Base-by-base conservation (phyloP, 2,329 filamentous ascomycete species). In the Colletotrichum sp. region DNA sequence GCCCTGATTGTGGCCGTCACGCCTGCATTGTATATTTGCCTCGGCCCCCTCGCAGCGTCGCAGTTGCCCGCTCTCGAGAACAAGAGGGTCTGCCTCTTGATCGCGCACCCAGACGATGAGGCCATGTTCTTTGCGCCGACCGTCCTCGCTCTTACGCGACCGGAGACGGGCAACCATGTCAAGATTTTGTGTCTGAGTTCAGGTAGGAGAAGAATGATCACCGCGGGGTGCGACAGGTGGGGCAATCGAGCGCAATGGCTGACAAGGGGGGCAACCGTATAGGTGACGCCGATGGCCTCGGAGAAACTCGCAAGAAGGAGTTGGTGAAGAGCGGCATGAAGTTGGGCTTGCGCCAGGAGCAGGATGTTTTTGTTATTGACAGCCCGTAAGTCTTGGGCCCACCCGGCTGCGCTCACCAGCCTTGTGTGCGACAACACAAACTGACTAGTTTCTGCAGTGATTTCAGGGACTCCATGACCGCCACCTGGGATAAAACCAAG, bases 51-150 rank as follows among this genome's bases (percentile, higher is more conserved):
- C n/a, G 84, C 88, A 57, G 85, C 87, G 77, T 80, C 86, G 30
- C 86, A 89, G 36, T 91, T 95, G 80, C 94, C 95, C 6, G 90
- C 87, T 60, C 88, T 98, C 78, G 89, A 89, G 80, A 94, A 95
- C 87, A 98, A 98, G 89, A 93, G 95, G 81, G 95, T 99, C 82
- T 94, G 95, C 83, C 91, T 99, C 70, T 89, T 99, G 71, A 99
- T 99, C 81, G 97, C 97, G 26, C 97, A 99, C 86, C 97, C 97
- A 0, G 97, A 99, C 85, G 97, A 99, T 82, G 97, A 99, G 88
- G 97, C 96, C 84, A 99, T 99, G 97, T 99, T 99, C 89, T 99
- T 99, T 86, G 93, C 96, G 78, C 97, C 97, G 0, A 95, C 95
- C 1, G 89, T 99, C 16, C 90, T 98, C 80, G 93, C 95, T n/a